Percentiles rank a stretch among this genome's conserved stretches.
phyloP scores from a whole-genome alignment of 2,329 filamentous ascomycete species.

The Xylaria sp. region DNA sequence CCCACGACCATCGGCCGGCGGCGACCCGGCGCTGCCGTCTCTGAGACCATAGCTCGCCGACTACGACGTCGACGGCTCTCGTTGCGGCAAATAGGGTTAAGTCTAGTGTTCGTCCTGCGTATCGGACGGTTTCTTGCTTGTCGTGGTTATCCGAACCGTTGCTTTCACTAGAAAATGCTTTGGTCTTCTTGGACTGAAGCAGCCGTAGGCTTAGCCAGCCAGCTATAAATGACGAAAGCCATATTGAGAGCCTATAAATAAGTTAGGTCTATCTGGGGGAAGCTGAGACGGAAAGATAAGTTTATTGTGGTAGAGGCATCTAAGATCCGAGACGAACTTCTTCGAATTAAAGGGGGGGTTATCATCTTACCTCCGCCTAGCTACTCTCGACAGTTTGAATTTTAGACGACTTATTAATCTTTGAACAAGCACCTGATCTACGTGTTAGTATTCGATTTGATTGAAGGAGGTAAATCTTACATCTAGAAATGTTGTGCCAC shows the following conservation, averaged over 20 bases:
- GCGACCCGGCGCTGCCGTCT: conserved; percentile 59
- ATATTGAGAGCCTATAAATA: conserved; percentile 62
- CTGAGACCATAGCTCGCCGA: conserved; percentile 73
- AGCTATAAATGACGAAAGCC: conserved; percentile 67
- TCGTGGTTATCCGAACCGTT: conserved; percentile 46
- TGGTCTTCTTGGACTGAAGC: conserved; percentile 66
- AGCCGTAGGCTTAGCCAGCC: conserved; percentile 68
- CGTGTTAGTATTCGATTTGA: conserved; percentile 28
- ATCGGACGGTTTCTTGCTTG: conserved; percentile 41
- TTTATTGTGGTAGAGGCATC: not conserved
- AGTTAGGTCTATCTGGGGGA: conserved; percentile 38
- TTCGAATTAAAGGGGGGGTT: not conserved
- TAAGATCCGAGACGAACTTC: not conserved
- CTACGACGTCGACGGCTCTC: conserved; percentile 76
- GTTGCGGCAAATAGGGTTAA: conserved; percentile 82
- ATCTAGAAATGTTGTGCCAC: conserved; percentile 71
- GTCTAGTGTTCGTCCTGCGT: conserved; percentile 80
- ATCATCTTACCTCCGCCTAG: conserved; percentile 50
- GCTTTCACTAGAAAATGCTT: conserved; percentile 57
- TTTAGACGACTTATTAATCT: conserved; percentile 43
- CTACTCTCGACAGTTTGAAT: conserved; percentile 41
- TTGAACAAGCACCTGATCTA: conserved; percentile 41
- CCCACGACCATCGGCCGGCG: conserved; percentile 58
- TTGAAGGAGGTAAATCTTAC: conserved; percentile 52
- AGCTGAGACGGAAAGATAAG: conserved; percentile 2